Evolutionary conservation across 148 eudicot genomes (phyloP), one percentile per base, ranked within the genome.

Genomic region (Rhododendron molle): DNA sequence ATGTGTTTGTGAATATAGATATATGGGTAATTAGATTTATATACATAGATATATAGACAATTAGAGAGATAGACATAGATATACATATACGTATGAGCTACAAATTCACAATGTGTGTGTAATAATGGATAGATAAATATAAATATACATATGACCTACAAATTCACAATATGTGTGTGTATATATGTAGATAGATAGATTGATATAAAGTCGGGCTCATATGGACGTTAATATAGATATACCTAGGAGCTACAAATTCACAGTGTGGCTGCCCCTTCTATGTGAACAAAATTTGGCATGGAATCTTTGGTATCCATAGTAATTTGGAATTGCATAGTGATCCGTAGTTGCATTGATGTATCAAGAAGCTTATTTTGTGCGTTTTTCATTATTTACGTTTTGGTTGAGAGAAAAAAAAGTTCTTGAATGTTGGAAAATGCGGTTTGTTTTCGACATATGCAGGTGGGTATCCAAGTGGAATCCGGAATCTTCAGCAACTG

Each of bases 401-500:
- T 69, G 74, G 74, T 69, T 30, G 12, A 69, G 74, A 3, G 7
- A 11, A 30, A 69, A 69, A 26, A 28, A 14, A 28, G 26, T 40
- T 69, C 16, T 26, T 69, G 74, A 28, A 69, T 69, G 74, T 28
- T 28, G 28, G 28, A 23, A 69, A 69, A 69, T n/a, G 16, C 28
- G 16, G 16, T 28, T 26, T 1, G 11, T 69, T 69, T 26, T 69
- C 1, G 74, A 62, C 71, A 23, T 28, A 28, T 69, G 74, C 74
- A 69, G 74, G 74, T 28, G 14, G 92, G 82, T 94, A 90, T 85
- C 98, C 98, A 0, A 34, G 21, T 56, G 98, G 98, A 79, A 90
- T 92, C 58, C 44, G 88, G 73, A 93, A 93, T 28, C 81, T 95
- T 13, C 95, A 93, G 92, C 98, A 94, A 88, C 89, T 97, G 71